These are phyloP conservation scores for Artemisia argyi DNA, from an alignment of 129 eudicot species.

Conservation along the genomic window DNA sequence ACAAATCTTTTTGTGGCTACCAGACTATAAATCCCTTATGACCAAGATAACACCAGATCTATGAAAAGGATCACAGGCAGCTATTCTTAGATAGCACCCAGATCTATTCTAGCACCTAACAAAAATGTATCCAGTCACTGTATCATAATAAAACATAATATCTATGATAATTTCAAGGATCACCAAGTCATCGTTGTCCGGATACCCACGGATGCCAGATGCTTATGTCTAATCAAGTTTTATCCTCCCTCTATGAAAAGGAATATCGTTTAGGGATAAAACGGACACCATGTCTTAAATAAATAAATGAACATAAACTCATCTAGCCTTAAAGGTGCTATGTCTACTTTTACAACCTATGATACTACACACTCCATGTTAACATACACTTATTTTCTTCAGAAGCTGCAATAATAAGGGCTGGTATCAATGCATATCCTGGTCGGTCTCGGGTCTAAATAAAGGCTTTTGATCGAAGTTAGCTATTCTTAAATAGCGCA, in stretches of 20 bases:
- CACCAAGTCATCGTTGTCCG: slow-evolving; percentile 17
- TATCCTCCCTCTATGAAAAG: slow-evolving; percentile 17
- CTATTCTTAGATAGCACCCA: slow-evolving; percentile 19
- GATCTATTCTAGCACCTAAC: background rate
- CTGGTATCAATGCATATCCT: too few species aligned
- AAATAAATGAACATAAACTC: background rate
- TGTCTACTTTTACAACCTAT: slow-evolving; percentile 1
- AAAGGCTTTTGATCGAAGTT: background rate
- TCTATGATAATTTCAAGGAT: background rate
- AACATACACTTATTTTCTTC: slow-evolving; percentile 2
- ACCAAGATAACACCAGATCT: background rate
- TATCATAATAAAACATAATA: background rate
- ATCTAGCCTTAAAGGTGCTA: background rate
- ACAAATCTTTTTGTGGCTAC: background rate
- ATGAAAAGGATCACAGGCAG: background rate
- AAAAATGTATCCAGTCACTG: slow-evolving; percentile 2
- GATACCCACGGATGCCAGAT: slow-evolving; percentile 12
- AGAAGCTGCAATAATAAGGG: slow-evolving; percentile 6
- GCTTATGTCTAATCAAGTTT: slow-evolving; percentile 12
- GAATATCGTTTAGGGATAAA: background rate
- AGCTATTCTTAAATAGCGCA: slow-evolving; percentile 15
- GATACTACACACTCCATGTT: slow-evolving; percentile 19
- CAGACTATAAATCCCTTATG: slow-evolving; percentile 8
- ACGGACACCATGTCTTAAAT: slow-evolving; percentile 12
- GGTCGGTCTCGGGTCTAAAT: too few species aligned